Conservation (phyloP, 164 flowering plant species). For the Euptelea pleiosperma region DNA sequence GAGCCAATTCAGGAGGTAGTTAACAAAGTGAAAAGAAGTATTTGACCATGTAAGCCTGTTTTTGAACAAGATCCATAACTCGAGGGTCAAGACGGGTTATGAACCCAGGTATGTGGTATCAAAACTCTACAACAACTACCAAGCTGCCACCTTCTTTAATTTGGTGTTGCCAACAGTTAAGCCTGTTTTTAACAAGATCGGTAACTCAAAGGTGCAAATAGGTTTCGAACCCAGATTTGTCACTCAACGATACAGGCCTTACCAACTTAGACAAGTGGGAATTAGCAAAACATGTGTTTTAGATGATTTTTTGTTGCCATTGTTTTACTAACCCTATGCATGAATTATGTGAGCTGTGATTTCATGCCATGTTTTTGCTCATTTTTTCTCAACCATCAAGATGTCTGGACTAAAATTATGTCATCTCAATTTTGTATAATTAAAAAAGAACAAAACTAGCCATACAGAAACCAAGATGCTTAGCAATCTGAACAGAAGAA, state of each 20-base stretch:
- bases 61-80: too few relatives aligned
- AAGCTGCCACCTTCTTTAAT: too few relatives aligned
- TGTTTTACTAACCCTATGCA: neutral
- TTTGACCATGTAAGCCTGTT: too few relatives aligned
- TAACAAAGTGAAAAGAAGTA: too few relatives aligned
- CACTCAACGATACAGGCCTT: too few relatives aligned
- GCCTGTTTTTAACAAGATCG: neutral
- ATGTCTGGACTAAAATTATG: neutral
- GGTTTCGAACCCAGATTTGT: neutral
- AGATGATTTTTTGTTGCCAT: neutral
- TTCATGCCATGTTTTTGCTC: neutral
- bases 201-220: neutral
- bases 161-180: neutral
- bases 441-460: too few relatives aligned
- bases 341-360: neutral
- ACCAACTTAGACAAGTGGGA: neutral
- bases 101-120: too few relatives aligned
- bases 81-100: too few relatives aligned
- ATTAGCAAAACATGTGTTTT: neutral
- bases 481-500: neutral
- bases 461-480: neutral
- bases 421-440: too few relatives aligned
- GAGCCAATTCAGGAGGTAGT: too few relatives aligned
- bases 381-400: neutral
- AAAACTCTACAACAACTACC: too few relatives aligned